Evolutionary conservation across 345 rosid species (phyloP).

Genomic region (Cardamine chenopodiifolia): DNA sequence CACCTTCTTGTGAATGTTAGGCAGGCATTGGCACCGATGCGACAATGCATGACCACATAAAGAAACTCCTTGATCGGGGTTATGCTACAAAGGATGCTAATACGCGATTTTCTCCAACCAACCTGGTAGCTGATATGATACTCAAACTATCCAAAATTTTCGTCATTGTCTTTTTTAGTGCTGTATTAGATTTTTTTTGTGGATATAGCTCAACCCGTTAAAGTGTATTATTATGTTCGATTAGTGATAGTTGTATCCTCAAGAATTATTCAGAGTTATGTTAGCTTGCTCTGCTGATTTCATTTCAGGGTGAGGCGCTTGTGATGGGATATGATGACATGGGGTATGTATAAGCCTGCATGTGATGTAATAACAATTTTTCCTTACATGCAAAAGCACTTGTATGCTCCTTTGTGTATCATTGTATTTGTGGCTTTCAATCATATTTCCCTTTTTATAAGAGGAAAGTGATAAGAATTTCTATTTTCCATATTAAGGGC

Average conservation of each 20-base stretch:
- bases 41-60: conserved; percentile 98
- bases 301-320: conserved; percentile 91
- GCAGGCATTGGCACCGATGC: conserved; percentile 99
- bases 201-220: background rate
- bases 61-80: conserved; percentile 93
- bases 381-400: conserved; percentile 6
- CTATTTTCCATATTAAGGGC: conserved; percentile 1
- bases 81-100: conserved; percentile 90
- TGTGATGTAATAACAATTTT: conserved; percentile 5
- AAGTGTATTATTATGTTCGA: background rate
- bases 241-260: background rate
- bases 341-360: conserved; percentile 63
- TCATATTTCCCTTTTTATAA: background rate
- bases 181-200: background rate
- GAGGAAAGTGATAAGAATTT: background rate
- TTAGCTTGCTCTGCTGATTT: conserved; percentile 29
- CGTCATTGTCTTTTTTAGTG: background rate
- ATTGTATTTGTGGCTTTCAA: conserved; percentile 18
- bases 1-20: conserved; percentile 45
- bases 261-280: background rate
- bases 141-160: background rate
- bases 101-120: conserved; percentile 87
- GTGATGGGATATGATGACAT: conserved; percentile 99
- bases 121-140: conserved; percentile 59
- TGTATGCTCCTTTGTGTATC: background rate